These are phyloP conservation scores for Pythium phragmitis DNA, from an alignment of 352 stramenopile species.

Conservation along the genomic window DNA sequence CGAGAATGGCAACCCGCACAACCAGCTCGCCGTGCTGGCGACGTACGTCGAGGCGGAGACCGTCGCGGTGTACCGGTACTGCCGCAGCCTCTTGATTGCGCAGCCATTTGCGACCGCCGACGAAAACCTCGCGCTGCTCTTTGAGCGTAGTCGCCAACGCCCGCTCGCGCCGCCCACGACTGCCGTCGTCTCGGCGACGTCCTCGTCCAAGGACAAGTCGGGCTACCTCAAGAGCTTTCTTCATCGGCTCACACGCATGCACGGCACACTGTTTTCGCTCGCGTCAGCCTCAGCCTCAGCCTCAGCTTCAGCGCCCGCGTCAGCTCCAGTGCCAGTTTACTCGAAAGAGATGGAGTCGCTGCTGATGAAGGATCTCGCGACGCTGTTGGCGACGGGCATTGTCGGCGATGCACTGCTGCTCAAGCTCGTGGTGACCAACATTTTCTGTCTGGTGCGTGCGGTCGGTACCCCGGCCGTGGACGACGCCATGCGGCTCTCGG, in stretches of 20 bases:
- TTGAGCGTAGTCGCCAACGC: constrained; percentile 84
- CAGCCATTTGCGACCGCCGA: constrained; percentile 87
- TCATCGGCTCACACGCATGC: constrained; percentile 80
- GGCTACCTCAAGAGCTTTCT: constrained; percentile 87
- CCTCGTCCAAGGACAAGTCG: constrained; percentile 72
- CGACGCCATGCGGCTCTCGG: constrained; percentile 58
- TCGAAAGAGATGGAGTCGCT: constrained; percentile 68
- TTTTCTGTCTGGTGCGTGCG: constrained; percentile 65
- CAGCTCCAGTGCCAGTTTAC: constrained; percentile 31
- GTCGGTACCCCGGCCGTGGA: constrained; percentile 28
- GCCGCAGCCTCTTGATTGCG: constrained; percentile 77
- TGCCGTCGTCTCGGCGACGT: constrained; percentile 35
- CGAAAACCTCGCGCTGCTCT: constrained; percentile 88
- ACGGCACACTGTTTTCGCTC: constrained; percentile 80
- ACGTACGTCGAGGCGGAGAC: constrained; percentile 90
- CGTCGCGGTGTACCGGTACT: constrained; percentile 90
- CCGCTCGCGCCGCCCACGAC: constrained; percentile 41
- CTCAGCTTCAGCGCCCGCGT: constrained; percentile 6
- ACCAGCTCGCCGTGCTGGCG: constrained; percentile 80
- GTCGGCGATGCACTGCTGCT: constrained; percentile 76
- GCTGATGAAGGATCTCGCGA: constrained; percentile 57
- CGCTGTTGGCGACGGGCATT: constrained; percentile 53
- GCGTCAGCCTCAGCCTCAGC: constrained; percentile 26
- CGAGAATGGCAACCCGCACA: constrained; percentile 84
- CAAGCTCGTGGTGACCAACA: constrained; percentile 77